Evolutionary conservation across 371 early-diverging fungal genomes (phyloP), one percentile per base, ranked within the genome.

Genomic region (Fennellomyces sp.): DNA sequence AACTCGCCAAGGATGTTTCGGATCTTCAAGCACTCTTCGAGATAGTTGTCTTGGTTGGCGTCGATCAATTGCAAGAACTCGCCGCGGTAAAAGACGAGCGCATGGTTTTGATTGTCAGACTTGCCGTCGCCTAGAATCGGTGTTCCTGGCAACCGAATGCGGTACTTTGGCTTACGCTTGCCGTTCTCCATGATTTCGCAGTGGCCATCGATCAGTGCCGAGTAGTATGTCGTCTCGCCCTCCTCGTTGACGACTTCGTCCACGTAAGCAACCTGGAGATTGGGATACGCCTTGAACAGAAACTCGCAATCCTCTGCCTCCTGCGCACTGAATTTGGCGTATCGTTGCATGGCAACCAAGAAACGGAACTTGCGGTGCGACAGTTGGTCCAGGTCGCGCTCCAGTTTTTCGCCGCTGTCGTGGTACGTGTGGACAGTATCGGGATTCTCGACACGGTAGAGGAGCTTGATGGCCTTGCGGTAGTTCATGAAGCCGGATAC

Each of bases 81-180:
- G 38, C 94, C 96, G 28, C 96, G 91, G 33, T 86, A 84, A 52
- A 90, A 96, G 28, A 93, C 87, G 25, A 94, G 76, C 5, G 92
- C 83, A 49, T 87, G 87, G 70, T 95, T 95, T 68, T 96, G 94
- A 67, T 95, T 94, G 72, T 94, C 94, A 0, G 93, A 88, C 77
- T 94, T 94, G 65, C 94, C 94, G 69, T 95, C 95, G n/a, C 96
- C 95, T 2, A 95, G 77, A 60, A 95, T 91, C 15, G 94, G 94
- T 64, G 87, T 88, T 3, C 96, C 95, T 5, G 96, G 95, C 5
- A 95, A 79, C 54, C 88, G 83, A 31, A 94, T 84, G 23, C 88
- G 82, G 65, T 87, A 92, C 63, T 83, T 85, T 13, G 93, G 91
- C 50, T 77, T 81, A 51, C 91, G 86, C 35, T 72, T 76, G 10